Evolutionary conservation across 805 yeast species (phyloP).

Genomic region (Wickerhamiella shivajii): DNA sequence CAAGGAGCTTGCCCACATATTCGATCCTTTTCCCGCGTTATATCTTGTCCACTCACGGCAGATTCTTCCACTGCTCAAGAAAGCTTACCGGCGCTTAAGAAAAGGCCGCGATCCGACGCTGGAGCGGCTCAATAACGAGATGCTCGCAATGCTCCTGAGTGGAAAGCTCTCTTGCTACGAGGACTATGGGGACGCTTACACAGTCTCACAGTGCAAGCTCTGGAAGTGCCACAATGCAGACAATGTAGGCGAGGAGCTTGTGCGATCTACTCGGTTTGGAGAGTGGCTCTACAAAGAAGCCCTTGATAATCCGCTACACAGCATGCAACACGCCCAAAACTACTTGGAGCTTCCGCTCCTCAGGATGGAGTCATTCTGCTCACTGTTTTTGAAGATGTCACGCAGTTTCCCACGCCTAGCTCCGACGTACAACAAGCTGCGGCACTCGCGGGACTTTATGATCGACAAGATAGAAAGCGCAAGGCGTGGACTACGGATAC

Average conservation of each 20-base stretch:
- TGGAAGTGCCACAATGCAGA: constrained; percentile 9
- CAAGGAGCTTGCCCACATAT: constrained; percentile 10
- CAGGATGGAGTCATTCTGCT: too few relatives aligned
- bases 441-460: too few relatives aligned
- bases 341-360: constrained; percentile 17
- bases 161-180: constrained; percentile 12
- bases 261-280: constrained; percentile 13
- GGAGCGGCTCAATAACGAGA: constrained; percentile 7
- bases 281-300: constrained; percentile 11
- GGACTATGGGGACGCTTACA: constrained; percentile 10
- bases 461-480: neutral
- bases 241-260: constrained; percentile 9
- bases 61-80: constrained; percentile 11
- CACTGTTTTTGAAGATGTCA: too few relatives aligned
- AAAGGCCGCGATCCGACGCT: constrained; percentile 8
- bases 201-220: constrained; percentile 8
- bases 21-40: constrained; percentile 16
- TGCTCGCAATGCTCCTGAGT: neutral
- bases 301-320: constrained; percentile 9
- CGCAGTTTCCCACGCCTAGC: too few relatives aligned
- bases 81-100: constrained; percentile 7
- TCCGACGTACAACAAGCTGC: too few relatives aligned
- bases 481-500: constrained; percentile 2
- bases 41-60: constrained; percentile 13
- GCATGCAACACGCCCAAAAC: constrained; percentile 10